Percentiles rank a stretch among this genome's conserved stretches.
Evolutionary conservation across 177 flowering plant genomes (phyloP).

Genomic region (Vitis hybrid): DNA sequence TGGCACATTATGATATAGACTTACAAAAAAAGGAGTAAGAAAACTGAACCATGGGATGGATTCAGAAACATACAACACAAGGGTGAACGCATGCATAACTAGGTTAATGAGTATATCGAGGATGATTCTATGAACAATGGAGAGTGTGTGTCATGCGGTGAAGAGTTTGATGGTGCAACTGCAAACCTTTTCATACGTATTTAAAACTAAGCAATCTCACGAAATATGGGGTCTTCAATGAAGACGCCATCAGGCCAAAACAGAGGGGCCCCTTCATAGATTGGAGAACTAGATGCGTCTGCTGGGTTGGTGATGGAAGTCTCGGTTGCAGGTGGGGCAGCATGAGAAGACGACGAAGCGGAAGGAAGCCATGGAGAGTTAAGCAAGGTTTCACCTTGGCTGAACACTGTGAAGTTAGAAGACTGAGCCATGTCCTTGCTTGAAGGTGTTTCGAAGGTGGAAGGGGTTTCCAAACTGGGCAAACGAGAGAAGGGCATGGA

Average conservation of each 20-base stretch:
- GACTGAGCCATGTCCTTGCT: conserved; percentile 10
- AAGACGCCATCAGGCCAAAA: conserved; percentile 38
- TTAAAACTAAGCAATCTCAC: conserved; percentile 30
- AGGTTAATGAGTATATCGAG: too few relatives aligned
- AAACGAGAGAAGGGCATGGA: conserved; percentile 27
- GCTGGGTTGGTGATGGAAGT: conserved; percentile 11
- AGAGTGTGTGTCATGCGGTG: too few relatives aligned
- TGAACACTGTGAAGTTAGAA: conserved; percentile 7
- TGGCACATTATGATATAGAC: too few relatives aligned
- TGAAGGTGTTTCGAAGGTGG: conserved; percentile 15
- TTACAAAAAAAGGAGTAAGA: neutral
- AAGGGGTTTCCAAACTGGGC: conserved; percentile 30
- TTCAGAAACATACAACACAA: too few relatives aligned
- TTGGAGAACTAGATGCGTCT: conserved; percentile 32
- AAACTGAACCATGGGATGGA: too few relatives aligned
- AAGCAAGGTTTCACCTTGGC: conserved; percentile 19
- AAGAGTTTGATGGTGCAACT: neutral
- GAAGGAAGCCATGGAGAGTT: conserved; percentile 26
- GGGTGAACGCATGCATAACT: too few relatives aligned
- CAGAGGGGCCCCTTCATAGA: conserved; percentile 21
- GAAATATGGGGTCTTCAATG: conserved; percentile 41
- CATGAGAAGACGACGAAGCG: conserved; percentile 20
- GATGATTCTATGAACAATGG: neutral
- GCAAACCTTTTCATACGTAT: conserved; percentile 8
- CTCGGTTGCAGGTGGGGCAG: conserved; percentile 13